A percentile compares a stretch with the other conserved stretches of the same genome.
Conservation (phyloP, 352 stramenopile species). For the Saprolegnia parasitica region DNA sequence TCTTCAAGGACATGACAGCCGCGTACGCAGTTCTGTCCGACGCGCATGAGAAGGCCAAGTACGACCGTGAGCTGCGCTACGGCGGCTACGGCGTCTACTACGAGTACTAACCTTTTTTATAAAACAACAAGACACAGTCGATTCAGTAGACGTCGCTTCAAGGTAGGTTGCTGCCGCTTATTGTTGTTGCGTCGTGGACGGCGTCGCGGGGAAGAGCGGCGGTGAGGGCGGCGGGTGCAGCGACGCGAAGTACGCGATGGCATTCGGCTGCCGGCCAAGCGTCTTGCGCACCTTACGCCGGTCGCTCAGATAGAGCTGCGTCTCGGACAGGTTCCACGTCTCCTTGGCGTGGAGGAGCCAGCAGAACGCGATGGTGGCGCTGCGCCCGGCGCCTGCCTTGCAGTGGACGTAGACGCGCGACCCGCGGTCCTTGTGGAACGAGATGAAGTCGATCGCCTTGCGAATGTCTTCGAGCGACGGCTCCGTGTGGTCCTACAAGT, state of each 20-base stretch:
- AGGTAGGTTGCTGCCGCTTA: no score
- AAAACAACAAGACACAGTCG: background rate
- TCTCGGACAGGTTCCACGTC: slow-evolving; percentile 61
- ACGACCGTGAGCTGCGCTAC: slow-evolving; percentile 68
- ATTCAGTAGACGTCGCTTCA: background rate
- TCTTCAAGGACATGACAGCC: slow-evolving; percentile 85
- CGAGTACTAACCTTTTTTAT: slow-evolving; percentile 4
- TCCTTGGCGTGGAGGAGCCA: slow-evolving; percentile 78
- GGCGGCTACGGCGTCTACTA: slow-evolving; percentile 53
- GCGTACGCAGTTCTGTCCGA: slow-evolving; percentile 83
- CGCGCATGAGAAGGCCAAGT: slow-evolving; percentile 43
- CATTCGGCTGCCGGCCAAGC: slow-evolving; percentile 85
- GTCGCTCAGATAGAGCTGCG: slow-evolving; percentile 85
- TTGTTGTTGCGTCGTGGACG: background rate
- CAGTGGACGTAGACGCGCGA: slow-evolving; percentile 95
- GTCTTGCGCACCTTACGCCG: slow-evolving; percentile 87
- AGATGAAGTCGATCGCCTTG: slow-evolving; percentile 84
- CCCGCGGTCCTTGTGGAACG: slow-evolving; percentile 74
- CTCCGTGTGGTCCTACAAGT: slow-evolving; percentile 69
- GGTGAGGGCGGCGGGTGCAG: slow-evolving; percentile 31
- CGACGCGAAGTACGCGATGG: slow-evolving; percentile 70
- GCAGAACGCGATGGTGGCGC: slow-evolving; percentile 86
- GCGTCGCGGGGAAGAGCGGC: background rate
- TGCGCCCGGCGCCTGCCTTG: slow-evolving; percentile 93
- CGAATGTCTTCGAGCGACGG: slow-evolving; percentile 62